Conservation (phyloP, 768 basidiomycete species). For the Amanita rimosa region DNA sequence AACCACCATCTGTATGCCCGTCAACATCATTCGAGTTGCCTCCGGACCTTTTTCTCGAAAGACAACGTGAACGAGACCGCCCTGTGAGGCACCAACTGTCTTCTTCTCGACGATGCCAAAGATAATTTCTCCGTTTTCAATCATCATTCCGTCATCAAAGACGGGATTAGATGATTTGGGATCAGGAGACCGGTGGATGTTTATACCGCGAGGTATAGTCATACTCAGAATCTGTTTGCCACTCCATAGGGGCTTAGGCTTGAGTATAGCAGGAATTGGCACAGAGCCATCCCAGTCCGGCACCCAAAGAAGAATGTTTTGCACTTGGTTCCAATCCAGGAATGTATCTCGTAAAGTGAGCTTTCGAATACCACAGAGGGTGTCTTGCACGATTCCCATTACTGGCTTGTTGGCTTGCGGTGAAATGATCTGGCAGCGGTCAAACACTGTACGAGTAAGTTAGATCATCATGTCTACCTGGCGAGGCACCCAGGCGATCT, state of each 20-base stretch:
- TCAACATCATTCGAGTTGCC: constrained; percentile 81
- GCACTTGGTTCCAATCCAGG: constrained; percentile 90
- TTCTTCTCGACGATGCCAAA: constrained; percentile 97
- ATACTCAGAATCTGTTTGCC: constrained; percentile 94
- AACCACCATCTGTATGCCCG: constrained; percentile 89
- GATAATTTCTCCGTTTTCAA: constrained; percentile 94
- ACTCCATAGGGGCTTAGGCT: constrained; percentile 95
- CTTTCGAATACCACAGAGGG: constrained; percentile 94
- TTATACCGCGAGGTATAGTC: constrained; percentile 91
- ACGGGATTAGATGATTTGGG: constrained; percentile 72
- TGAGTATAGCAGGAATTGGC: constrained; percentile 89
- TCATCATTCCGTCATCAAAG: constrained; percentile 88
- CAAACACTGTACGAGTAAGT: not conserved
- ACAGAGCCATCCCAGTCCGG: constrained; percentile 94
- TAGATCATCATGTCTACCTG: constrained; percentile 42
- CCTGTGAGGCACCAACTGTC: constrained; percentile 93
- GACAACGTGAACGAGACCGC: constrained; percentile 91
- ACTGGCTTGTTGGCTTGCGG: constrained; percentile 99
- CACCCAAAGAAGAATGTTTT: constrained; percentile 97
- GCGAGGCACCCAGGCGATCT: constrained; percentile 97
- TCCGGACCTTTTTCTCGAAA: constrained; percentile 98
- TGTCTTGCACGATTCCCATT: constrained; percentile 99
- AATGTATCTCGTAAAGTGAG: constrained; percentile 94
- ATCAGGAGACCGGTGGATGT: constrained; percentile 75
- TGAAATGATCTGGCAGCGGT: constrained; percentile 72